Conservation (phyloP, 2,329 filamentous ascomycete genomes). For the Rasamsonia emersonii region DNA sequence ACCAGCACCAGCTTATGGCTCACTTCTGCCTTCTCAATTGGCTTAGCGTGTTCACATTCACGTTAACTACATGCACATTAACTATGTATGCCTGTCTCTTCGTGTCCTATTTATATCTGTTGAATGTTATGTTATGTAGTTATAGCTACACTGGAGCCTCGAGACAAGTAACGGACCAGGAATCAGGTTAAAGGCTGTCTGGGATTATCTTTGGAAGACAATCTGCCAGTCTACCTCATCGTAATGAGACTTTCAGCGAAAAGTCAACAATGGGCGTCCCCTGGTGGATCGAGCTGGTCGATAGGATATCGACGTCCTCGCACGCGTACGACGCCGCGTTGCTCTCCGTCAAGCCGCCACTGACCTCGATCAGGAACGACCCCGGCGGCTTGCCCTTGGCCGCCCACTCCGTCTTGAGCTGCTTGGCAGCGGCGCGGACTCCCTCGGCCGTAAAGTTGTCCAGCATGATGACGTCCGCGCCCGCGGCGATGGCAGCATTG, state of each 20-base stretch:
- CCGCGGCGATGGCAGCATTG: slow-evolving; percentile 80
- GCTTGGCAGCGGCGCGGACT: slow-evolving; percentile 63
- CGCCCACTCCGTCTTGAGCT: slow-evolving; percentile 71
- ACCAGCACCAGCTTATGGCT: too few species aligned
- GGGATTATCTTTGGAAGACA: too few species aligned
- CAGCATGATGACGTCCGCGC: slow-evolving; percentile 93
- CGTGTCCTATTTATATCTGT: too few species aligned
- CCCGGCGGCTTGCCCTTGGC: slow-evolving; percentile 54
- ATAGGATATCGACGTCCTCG: slow-evolving; percentile 85
- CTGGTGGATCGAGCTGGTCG: slow-evolving; percentile 94
- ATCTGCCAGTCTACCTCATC: slow-evolving; percentile 15
- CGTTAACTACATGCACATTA: too few species aligned
- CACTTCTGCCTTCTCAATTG: too few species aligned
- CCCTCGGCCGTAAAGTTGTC: slow-evolving; percentile 86
- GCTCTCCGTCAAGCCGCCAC: slow-evolving; percentile 74
- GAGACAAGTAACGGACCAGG: too few species aligned
- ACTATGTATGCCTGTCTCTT: too few species aligned
- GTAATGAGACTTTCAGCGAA: slow-evolving; percentile 69
- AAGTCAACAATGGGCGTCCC: slow-evolving; percentile 92
- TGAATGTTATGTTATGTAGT: too few species aligned
- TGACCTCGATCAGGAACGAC: slow-evolving; percentile 80
- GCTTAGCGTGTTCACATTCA: too few species aligned
- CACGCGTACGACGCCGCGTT: slow-evolving; percentile 71
- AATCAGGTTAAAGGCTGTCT: too few species aligned
- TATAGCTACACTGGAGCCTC: too few species aligned